Base-by-base conservation (phyloP, 1,284 basidiomycete genomes). In the Heliocybe sulcata region DNA sequence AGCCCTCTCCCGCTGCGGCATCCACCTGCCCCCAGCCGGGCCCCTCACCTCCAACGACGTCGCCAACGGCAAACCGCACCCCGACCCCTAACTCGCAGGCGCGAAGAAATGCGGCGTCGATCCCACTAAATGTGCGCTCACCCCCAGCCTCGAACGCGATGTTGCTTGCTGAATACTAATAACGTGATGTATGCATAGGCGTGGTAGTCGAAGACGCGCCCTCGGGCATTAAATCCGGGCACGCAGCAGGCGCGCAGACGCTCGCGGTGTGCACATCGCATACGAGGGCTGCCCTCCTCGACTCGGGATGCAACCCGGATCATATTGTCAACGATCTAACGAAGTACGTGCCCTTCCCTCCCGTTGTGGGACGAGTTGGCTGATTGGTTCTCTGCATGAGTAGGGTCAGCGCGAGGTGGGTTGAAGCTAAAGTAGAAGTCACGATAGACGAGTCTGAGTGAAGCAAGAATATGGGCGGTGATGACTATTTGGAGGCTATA, bases 181-280 rank as follows among this genome's bases (percentile, higher is more conserved):
- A 11, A 26, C 50, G 52, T 50, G 35, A 14, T 50, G n/a, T 29
- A 33, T 42, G 12, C 23, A 45, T 14, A 89, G 87, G 85, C 63
- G 73, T 94, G 56, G 91, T 93, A 3, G 75, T 94, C 12, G 91
- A 94, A 64, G 92, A 94, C 66, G 91, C 92, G 0, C 87, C 90
- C 2, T 85, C 87, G 4, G 92, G 92, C 0, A 71, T 94, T 54
- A 76, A 72, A 57, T 77, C 88, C 16, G 92, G 90, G 9, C 80
- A 79, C 48, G 82, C 84, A 4, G 85, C 90, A n/a, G 90, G 90
- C 16, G 77, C 85, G 47, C 76, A 69, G 47, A 87, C 88, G 0
- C 74, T 93, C 12, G 91, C 85, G 0, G 87, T 92, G 1, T 90
- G 88, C 64, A 93, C 92, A n/a, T 89, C 87, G 4, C 87, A 91